Percentiles rank a stretch among this genome's conserved stretches.
Evolutionary conservation across 441 rosid genomes (phyloP).

Genomic region (Euphorbia celastroides): DNA sequence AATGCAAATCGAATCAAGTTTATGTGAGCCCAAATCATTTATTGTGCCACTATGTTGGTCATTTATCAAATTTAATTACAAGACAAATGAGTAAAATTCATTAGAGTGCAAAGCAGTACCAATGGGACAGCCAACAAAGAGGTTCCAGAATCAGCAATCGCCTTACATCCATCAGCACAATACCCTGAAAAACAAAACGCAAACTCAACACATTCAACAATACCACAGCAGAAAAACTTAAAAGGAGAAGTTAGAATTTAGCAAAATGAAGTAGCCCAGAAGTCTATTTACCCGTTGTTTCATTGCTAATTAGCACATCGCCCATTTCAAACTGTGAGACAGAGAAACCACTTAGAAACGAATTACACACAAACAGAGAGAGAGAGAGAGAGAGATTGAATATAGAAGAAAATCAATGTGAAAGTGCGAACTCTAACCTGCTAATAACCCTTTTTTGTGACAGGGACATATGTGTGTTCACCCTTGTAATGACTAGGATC

Average conservation of each 20-base stretch:
- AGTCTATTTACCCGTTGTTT: constrained; percentile 52
- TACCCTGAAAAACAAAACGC: constrained; percentile 41
- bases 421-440: constrained; percentile 43
- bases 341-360: constrained; percentile 4
- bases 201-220: constrained; percentile 9
- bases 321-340: constrained; percentile 54
- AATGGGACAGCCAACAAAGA: constrained; percentile 79
- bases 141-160: constrained; percentile 85
- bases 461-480: constrained; percentile 69
- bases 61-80: background rate
- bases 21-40: background rate
- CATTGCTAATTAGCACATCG: constrained; percentile 47
- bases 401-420: background rate
- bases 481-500: constrained; percentile 72
- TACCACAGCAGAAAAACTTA: constrained; percentile 6
- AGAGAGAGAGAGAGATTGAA: background rate
- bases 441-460: constrained; percentile 75
- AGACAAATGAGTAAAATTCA: background rate
- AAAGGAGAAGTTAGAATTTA: background rate
- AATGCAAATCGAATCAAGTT: background rate
- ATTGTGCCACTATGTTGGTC: background rate
- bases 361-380: background rate
- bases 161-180: constrained; percentile 62
- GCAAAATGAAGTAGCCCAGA: background rate
- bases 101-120: constrained; percentile 28